Evolutionary conservation across 805 yeast genomes (phyloP).

Genomic region (Priceomyces haplophilus): DNA sequence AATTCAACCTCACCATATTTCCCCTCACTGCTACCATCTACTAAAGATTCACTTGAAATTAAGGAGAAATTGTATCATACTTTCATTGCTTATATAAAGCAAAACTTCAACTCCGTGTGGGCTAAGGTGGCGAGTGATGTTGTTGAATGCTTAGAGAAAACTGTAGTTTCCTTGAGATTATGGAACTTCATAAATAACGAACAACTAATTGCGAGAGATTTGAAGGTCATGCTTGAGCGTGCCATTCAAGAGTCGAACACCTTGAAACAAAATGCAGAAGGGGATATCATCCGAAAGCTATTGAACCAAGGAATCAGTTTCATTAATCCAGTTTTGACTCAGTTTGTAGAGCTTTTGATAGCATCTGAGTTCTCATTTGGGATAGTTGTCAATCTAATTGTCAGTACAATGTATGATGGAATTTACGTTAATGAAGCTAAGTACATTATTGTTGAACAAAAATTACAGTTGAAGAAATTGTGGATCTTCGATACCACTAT

Average conservation of each 20-base stretch:
- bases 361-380: slow-evolving; percentile 15
- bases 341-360: slow-evolving; percentile 20
- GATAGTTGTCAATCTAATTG: slow-evolving; percentile 20
- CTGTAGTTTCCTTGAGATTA: slow-evolving; percentile 45
- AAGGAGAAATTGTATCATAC: slow-evolving; percentile 45
- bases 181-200: slow-evolving; percentile 26
- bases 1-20: slow-evolving; percentile 54
- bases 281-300: slow-evolving; percentile 24
- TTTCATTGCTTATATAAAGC: slow-evolving; percentile 43
- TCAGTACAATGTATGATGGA: slow-evolving; percentile 27
- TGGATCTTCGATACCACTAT: slow-evolving; percentile 50
- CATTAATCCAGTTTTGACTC: slow-evolving; percentile 28
- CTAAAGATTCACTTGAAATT: slow-evolving; percentile 48
- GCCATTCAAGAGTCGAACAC: slow-evolving; percentile 4
- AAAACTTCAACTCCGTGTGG: slow-evolving; percentile 44
- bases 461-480: slow-evolving; percentile 27
- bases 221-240: slow-evolving; percentile 6
- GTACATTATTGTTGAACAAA: slow-evolving; percentile 20
- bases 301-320: slow-evolving; percentile 21
- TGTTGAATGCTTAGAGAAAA: slow-evolving; percentile 31
- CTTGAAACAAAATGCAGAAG: slow-evolving; percentile 5
- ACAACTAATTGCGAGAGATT: slow-evolving; percentile 1
- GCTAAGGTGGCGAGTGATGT: slow-evolving; percentile 35
- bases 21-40: slow-evolving; percentile 50
- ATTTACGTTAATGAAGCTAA: slow-evolving; percentile 37